Conservation (phyloP, 192 early-diverging fungal genomes). For the Coemansia sp. region DNA sequence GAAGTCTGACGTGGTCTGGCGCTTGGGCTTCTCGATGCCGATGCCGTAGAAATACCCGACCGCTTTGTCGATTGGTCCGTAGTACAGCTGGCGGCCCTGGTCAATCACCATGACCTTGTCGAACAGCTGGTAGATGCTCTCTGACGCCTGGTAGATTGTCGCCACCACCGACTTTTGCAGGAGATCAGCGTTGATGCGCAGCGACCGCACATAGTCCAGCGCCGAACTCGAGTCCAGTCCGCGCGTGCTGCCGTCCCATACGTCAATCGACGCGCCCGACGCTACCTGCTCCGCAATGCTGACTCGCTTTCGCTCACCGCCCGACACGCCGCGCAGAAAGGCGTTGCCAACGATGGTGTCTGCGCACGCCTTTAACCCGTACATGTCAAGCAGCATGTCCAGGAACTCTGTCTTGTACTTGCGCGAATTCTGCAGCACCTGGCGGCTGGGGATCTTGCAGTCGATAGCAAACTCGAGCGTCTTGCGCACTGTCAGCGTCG, state of each 20-base stretch:
- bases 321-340: constrained; percentile 63
- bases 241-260: constrained; percentile 66
- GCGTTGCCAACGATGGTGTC: constrained; percentile 61
- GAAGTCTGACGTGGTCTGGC: constrained; percentile 73
- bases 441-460: constrained; percentile 68
- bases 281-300: constrained; percentile 63
- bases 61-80: constrained; percentile 63
- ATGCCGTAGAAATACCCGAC: constrained; percentile 64
- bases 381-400: constrained; percentile 57
- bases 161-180: constrained; percentile 62
- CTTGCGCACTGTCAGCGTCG: constrained; percentile 75
- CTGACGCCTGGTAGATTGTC: constrained; percentile 71
- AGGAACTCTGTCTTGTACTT: constrained; percentile 43
- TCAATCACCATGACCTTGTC: constrained; percentile 70
- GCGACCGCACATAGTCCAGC: constrained; percentile 69
- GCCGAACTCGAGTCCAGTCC: constrained; percentile 61
- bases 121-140: constrained; percentile 75
- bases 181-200: constrained; percentile 71
- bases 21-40: constrained; percentile 62
- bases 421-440: constrained; percentile 64
- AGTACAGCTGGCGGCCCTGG: constrained; percentile 68
- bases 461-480: constrained; percentile 77
- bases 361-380: constrained; percentile 58
- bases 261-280: constrained; percentile 56
- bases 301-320: constrained; percentile 68